Evolutionary conservation across 805 yeast genomes (phyloP), one percentile per base, ranked within the genome.

Genomic region (Isabelozyma rhagii): DNA sequence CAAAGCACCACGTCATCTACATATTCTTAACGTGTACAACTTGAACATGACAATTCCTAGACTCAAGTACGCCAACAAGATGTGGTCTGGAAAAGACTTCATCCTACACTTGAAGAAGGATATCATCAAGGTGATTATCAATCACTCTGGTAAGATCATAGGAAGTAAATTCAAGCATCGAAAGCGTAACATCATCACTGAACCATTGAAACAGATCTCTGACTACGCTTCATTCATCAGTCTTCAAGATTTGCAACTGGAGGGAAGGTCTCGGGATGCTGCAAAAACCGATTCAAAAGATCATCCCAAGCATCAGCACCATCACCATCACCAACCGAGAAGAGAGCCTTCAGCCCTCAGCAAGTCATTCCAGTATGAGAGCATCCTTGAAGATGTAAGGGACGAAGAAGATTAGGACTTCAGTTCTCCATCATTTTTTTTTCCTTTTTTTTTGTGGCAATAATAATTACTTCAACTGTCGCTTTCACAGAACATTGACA

Each of bases 1-100:
- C 67, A 82, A 83, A 63, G 96, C 94, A 8, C 82, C 82, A 13
- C 89, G 91, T 11, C 74, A 81, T 28, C 72, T 80, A 57, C 81
- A 85, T 55, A 68, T 93, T 49, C 78, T 89, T 39, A 90, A 92
- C 60, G 89, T 93, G 7, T 87, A 88, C 47, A 81, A 87, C 55
- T 83, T 93, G 55, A 77, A 75, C 5, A 72, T 93, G 48, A 73
- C 72, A 8, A 66, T 92, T 46, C 97, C 97, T 3, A 69, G 69
- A 3, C 66, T 89, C 46, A 65, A 69, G 46, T 69, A 71, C 51
- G 68, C 60, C 38, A 71, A 72, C 47, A 68, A 68, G 45, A 60
- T 61, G 15, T 85, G 96, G 88, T 82, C 91, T 1, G 72, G 81
- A 45, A 71, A 82, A 47, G 97, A 92, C 55, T 68, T 92, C 41